These are phyloP conservation scores for Pachysandra terminalis DNA, from an alignment of 164 flowering plant genomes.

Conservation along the genomic window DNA sequence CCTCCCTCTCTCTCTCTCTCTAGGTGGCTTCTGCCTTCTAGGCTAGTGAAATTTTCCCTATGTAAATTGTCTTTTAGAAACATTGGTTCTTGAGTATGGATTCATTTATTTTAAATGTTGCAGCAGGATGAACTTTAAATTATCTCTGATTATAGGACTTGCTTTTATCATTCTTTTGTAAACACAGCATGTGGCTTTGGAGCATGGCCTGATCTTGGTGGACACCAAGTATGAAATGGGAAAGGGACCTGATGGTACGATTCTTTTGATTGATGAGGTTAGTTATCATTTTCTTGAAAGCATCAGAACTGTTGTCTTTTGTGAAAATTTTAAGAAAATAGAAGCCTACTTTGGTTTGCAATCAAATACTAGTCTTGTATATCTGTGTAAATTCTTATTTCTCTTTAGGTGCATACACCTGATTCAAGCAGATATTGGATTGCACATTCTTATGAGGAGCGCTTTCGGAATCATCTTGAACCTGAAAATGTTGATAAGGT, in stretches of 20 bases:
- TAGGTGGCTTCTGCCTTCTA: no score
- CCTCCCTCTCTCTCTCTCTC: no score
- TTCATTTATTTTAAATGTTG: neutral
- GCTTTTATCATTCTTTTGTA: neutral
- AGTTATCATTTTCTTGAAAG: neutral
- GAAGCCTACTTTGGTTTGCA: no score
- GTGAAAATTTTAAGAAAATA: neutral
- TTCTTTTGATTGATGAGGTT: conserved; percentile 92
- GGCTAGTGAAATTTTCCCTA: no score
- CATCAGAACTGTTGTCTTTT: neutral
- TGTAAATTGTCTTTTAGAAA: neutral
- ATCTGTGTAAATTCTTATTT: no score
- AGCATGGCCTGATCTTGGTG: conserved; percentile 85
- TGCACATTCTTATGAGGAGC: conserved; percentile 72
- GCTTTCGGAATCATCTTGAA: conserved; percentile 67
- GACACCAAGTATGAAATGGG: conserved; percentile 99
- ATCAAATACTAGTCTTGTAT: no score
- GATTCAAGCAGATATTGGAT: conserved; percentile 99
- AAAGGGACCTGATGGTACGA: conserved; percentile 73
- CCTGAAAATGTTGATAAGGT: conserved; percentile 99
- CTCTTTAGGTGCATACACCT: conserved; percentile 84
- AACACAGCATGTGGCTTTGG: conserved; percentile 67
- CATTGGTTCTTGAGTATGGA: neutral
- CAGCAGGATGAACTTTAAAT: neutral
- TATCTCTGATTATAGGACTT: neutral